Base-by-base conservation (phyloP, 441 rosid species). In the Arabidopsis hybrid region DNA sequence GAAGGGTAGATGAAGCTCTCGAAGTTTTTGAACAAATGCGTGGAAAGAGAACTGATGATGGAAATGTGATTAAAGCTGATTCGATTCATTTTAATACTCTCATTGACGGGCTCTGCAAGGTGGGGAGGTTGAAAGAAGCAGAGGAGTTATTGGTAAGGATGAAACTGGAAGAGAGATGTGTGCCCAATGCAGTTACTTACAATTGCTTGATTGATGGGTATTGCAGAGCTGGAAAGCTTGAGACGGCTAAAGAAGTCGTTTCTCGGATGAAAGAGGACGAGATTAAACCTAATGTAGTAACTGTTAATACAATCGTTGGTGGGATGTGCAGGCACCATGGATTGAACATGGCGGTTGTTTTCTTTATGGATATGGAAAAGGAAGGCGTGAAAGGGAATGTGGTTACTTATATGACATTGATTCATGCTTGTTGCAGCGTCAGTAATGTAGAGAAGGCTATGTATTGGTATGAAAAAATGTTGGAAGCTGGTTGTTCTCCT, bases 81-180 rank as follows among this genome's bases (percentile, higher is more conserved):
- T 60, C 65, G 49, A 73, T 88, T 60, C 89, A 81, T 65, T 92
- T 78, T 65, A 91, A 87, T 70, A 89, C 90, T 8, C 72, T 92
- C 59, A 89, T 94, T 16, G 81, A 90, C 75, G 97, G 97, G 46
- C 79, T 90, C 6, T 88, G 93, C 70, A 89, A 87, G 69, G 88
- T 86, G 5, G 97, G 97, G 69, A 90, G 91, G 83, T 86, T 82
- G 72, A 87, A 86, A 70, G 92, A 94, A 78, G 93, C 88, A 14
- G 77, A 87, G 65, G 78, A 17, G 59, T 73, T 89, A 65, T 75
- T 89, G 79, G 78, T 73, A 39, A 74, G 32, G 74, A 88, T 91
- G 97, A 92, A 75, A 75, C 71, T 42, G 61, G 85, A 78, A 61
- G 74, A 66, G 49, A 77, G 57, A 1, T 86, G 86, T 76, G 67